Percentiles rank a stretch among this genome's conserved stretches.
Evolutionary conservation across 1,284 basidiomycete species (phyloP).

Genomic region (Rhodotorula sp.): DNA sequence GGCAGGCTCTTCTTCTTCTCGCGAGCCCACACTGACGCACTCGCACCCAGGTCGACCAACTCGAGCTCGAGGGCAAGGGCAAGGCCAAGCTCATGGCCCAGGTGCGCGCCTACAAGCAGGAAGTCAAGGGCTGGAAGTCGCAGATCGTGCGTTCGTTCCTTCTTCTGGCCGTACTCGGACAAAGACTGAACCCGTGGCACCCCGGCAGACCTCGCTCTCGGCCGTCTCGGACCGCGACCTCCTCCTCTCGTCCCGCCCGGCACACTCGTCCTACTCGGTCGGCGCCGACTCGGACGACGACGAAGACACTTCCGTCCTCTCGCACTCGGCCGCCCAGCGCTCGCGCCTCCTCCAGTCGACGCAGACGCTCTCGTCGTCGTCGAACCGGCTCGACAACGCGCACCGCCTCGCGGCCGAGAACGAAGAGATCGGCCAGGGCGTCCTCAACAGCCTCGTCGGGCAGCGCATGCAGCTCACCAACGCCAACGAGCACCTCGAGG

Average conservation of each 20-base stretch:
- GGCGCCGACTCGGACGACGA: slow-evolving; percentile 14
- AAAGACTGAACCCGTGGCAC: neutral
- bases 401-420: slow-evolving; percentile 34
- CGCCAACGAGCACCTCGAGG: slow-evolving; percentile 35
- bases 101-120: slow-evolving; percentile 19
- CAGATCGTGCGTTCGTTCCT: slow-evolving; percentile 17
- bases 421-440: slow-evolving; percentile 33
- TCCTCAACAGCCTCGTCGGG: slow-evolving; percentile 26
- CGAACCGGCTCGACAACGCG: slow-evolving; percentile 33
- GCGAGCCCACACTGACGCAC: neutral
- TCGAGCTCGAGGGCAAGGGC: slow-evolving; percentile 34
- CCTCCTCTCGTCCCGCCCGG: slow-evolving; percentile 24
- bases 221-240: slow-evolving; percentile 31
- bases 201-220: neutral
- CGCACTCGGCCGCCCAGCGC: slow-evolving; percentile 17
- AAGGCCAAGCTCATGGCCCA: slow-evolving; percentile 29
- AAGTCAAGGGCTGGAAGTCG: slow-evolving; percentile 17
- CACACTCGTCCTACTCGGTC: slow-evolving; percentile 7
- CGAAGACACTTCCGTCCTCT: slow-evolving; percentile 13
- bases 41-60: slow-evolving; percentile 31
- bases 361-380: slow-evolving; percentile 18
- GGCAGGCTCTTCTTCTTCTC: too few species aligned
- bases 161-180: neutral
- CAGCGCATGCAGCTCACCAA: slow-evolving; percentile 35
- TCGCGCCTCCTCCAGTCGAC: slow-evolving; percentile 33